Evolutionary conservation across 306 rosid species (phyloP).

Genomic region (Erythrophleum fordii): DNA sequence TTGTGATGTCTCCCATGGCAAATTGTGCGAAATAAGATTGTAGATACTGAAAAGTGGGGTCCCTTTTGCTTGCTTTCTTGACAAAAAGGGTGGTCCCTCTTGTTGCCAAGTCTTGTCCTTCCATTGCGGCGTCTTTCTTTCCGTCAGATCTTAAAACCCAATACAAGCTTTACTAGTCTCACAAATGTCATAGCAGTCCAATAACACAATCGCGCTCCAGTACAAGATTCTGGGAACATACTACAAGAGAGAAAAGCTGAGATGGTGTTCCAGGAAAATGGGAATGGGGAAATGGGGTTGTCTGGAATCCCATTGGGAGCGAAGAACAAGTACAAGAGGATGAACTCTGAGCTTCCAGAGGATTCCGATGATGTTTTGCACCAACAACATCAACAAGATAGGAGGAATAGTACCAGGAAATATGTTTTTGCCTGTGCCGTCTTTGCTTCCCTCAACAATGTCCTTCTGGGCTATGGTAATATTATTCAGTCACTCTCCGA

Average conservation of each 20-base stretch:
- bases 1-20: conserved; percentile 15
- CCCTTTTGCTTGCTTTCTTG: conserved; percentile 50
- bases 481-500: conserved; percentile 21
- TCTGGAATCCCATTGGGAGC: conserved; percentile 70
- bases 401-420: conserved; percentile 56
- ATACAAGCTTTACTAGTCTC: conserved; percentile 31
- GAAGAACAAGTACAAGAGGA: conserved; percentile 80
- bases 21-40: neutral
- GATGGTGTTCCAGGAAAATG: conserved; percentile 77
- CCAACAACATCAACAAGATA: conserved; percentile 47
- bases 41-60: conserved; percentile 33
- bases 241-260: neutral
- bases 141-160: conserved; percentile 61
- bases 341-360: conserved; percentile 61
- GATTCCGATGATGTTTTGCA: conserved; percentile 57
- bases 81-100: conserved; percentile 41
- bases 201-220: neutral
- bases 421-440: conserved; percentile 88
- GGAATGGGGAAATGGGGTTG: conserved; percentile 67
- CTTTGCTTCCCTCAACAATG: conserved; percentile 95
- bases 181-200: conserved; percentile 38
- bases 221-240: conserved; percentile 9
- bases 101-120: conserved; percentile 39
- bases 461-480: conserved; percentile 95
- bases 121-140: conserved; percentile 7